Percentiles rank a stretch among this genome's conserved stretches.
Evolutionary conservation across 2,329 filamentous ascomycete species (phyloP).

Genomic region (Neofusicoccum sp.): DNA sequence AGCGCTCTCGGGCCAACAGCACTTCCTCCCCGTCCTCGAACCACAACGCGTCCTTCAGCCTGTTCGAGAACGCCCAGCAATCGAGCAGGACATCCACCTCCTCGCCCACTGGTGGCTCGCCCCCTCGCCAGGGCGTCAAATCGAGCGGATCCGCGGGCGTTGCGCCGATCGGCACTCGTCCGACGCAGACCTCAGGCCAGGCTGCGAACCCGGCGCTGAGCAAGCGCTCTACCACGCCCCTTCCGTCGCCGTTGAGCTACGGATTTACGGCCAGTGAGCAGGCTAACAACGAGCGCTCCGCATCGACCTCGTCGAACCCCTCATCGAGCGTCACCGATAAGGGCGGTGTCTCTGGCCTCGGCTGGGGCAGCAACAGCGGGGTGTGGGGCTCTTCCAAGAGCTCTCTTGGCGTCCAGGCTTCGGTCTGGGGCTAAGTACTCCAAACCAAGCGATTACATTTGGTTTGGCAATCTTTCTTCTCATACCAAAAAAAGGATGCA

Average conservation of each 20-base stretch:
- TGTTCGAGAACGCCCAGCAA: constrained; percentile 60
- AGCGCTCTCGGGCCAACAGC: constrained; percentile 75
- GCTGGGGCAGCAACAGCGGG: constrained; percentile 77
- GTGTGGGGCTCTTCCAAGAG: constrained; percentile 80
- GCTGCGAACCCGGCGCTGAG: constrained; percentile 63
- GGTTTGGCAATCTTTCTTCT: constrained; percentile 17
- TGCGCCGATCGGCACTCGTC: constrained; percentile 91
- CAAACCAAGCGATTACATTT: constrained; percentile 26
- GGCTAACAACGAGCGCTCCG: constrained; percentile 57
- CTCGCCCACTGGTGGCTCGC: constrained; percentile 75
- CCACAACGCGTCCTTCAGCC: constrained; percentile 51
- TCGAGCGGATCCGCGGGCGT: constrained; percentile 66
- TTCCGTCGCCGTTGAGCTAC: constrained; percentile 84
- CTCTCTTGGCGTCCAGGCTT: constrained; percentile 79
- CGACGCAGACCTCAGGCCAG: constrained; percentile 62
- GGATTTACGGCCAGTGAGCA: constrained; percentile 65
- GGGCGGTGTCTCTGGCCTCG: constrained; percentile 40
- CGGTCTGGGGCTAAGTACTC: constrained; percentile 79
- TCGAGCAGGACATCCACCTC: constrained; percentile 80
- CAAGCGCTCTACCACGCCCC: constrained; percentile 85
- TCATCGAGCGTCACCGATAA: constrained; percentile 49
- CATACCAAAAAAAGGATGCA: constrained; percentile 32
- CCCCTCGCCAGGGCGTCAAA: constrained; percentile 66
- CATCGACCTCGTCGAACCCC: constrained; percentile 63
- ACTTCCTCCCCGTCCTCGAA: constrained; percentile 80